Conservation (phyloP, 2,329 filamentous ascomycete genomes). For the Arthrobotrys entomopaga region DNA sequence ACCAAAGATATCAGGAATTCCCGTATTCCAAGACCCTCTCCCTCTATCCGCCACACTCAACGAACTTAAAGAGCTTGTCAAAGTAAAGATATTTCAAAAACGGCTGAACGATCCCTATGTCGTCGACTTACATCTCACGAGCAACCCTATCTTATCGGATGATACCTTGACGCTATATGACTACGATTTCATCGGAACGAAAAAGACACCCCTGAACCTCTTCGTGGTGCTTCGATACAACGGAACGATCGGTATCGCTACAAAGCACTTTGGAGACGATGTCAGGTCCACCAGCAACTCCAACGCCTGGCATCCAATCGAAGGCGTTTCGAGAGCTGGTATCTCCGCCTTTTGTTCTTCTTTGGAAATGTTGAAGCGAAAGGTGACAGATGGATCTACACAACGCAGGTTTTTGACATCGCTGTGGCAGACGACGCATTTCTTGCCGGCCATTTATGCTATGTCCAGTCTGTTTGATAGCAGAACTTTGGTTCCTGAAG, state of each 20-base stretch:
- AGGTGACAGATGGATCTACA: slow-evolving; percentile 42
- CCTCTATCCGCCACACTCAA: slow-evolving; percentile 28
- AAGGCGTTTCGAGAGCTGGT: slow-evolving; percentile 29
- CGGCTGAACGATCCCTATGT: slow-evolving; percentile 23
- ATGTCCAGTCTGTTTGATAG: slow-evolving; percentile 48
- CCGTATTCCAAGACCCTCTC: slow-evolving; percentile 33
- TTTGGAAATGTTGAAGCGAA: slow-evolving; percentile 51
- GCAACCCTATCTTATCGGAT: slow-evolving; percentile 30
- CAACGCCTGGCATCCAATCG: slow-evolving; percentile 48
- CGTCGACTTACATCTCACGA: slow-evolving; percentile 41
- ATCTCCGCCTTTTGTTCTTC: slow-evolving; percentile 48
- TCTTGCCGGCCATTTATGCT: slow-evolving; percentile 44
- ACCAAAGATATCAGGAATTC: slow-evolving; percentile 36
- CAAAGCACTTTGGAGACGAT: slow-evolving; percentile 40
- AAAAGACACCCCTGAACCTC: slow-evolving; percentile 35
- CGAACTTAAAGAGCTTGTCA: slow-evolving; percentile 40
- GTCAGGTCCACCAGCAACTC: slow-evolving; percentile 36
- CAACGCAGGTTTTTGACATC: slow-evolving; percentile 49
- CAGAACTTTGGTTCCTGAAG: slow-evolving; percentile 31
- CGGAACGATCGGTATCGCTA: slow-evolving; percentile 42
- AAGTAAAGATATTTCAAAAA: slow-evolving; percentile 42
- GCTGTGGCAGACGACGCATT: slow-evolving; percentile 53
- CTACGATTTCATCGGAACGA: slow-evolving; percentile 41
- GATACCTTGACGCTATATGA: slow-evolving; percentile 44
- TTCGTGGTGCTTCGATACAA: slow-evolving; percentile 51